Evolutionary conservation across 306 rosid species (phyloP), one percentile per base, ranked within the genome.

Genomic region (Acmispon strigosus): DNA sequence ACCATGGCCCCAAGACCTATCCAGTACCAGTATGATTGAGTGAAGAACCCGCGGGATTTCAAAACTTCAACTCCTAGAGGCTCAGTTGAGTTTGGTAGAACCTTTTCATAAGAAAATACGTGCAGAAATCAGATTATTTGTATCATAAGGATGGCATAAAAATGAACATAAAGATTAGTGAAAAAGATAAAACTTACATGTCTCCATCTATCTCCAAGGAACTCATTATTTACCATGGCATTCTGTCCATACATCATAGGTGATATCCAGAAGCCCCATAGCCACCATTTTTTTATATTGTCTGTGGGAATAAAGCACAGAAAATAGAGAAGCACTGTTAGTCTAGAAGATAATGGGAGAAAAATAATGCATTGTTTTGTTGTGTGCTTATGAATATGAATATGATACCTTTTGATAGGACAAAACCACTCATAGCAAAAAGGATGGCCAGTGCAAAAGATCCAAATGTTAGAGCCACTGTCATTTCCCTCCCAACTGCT

Each of bases 401-500:
- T 16, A 32, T 70, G 65, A 56, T 86, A 86, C 91, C 91, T 86
- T 79, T 79, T 70, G 91, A 79, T 29, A 84, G 68, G 48, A 84
- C 82, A 69, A 82, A 86, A 34, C 91, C 91, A 18, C 91, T 78
- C 82, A 84, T 58, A 29, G 82, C 22, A 61, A 84, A 81, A 76
- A 86, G 85, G 70, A 72, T 62, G 34, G 85, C 61, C 8, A 86
- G 43, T 50, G 58, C 6, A 58, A 86, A 79, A 0, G 85, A 74
- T 1, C 88, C 86, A 19, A 84, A 51, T 48, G 91, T 84, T 55
- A 70, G 73, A 63, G 91, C 88, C 47, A 77, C 73, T 16, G 78
- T 84, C 80, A 86, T 14, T 14, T 80, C 82, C 74, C 91, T 82
- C 48, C 88, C 84, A 52, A 84, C 56, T 76, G 84, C 91, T 67